Evolutionary conservation across 2,329 filamentous ascomycete species (phyloP).

Genomic region (Bimuria novae-zelandiae): DNA sequence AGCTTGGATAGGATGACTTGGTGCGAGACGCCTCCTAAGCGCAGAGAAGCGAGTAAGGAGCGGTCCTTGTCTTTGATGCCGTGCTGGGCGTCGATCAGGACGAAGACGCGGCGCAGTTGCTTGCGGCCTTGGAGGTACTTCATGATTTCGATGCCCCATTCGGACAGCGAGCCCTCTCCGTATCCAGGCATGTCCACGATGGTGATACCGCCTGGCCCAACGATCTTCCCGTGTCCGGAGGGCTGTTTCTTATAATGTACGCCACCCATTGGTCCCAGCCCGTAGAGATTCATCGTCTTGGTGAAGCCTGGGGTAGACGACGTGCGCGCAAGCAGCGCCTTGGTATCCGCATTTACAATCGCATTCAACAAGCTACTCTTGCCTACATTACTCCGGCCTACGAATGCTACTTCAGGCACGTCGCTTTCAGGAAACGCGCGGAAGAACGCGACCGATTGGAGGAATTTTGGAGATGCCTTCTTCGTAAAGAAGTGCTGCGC

Average conservation of each 20-base stretch:
- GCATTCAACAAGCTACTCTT: constrained; percentile 71
- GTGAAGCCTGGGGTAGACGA: constrained; percentile 66
- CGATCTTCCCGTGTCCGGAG: constrained; percentile 32
- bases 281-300: constrained; percentile 68
- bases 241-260: constrained; percentile 28
- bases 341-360: constrained; percentile 54
- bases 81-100: constrained; percentile 67
- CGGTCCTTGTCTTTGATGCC: constrained; percentile 66
- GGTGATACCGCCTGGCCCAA: constrained; percentile 53
- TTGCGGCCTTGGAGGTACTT: constrained; percentile 67
- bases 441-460: constrained; percentile 66
- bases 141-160: constrained; percentile 70
- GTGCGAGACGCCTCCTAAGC: constrained; percentile 61
- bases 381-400: constrained; percentile 72
- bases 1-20: constrained; percentile 71
- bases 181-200: constrained; percentile 76
- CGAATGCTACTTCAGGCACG: constrained; percentile 66
- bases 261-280: constrained; percentile 51
- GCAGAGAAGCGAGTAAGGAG: constrained; percentile 61
- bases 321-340: constrained; percentile 49
- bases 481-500: constrained; percentile 52
- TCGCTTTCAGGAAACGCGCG: constrained; percentile 60
- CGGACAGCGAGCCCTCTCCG: constrained; percentile 62
- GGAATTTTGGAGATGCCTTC: constrained; percentile 52
- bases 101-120: constrained; percentile 66